Conservation (phyloP, 345 rosid genomes). For the Dovyalis caffra region DNA sequence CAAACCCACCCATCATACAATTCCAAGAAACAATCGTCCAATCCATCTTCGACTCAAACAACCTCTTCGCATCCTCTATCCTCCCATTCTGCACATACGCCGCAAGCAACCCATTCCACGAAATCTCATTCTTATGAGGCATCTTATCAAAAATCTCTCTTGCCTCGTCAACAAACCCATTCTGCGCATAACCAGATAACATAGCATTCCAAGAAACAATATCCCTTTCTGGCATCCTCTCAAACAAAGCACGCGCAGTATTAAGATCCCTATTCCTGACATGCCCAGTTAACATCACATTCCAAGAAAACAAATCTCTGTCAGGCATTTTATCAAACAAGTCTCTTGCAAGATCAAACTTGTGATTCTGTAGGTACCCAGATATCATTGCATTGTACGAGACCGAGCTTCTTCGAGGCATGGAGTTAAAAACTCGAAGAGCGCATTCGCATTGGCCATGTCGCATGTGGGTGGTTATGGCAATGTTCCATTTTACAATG, state of each 20-base stretch:
- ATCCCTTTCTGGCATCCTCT: conserved; percentile 41
- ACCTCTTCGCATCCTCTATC: conserved; percentile 48
- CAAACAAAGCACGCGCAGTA: conserved; percentile 45
- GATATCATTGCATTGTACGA: conserved; percentile 60
- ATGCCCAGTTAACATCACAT: conserved; percentile 48
- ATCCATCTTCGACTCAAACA: conserved; percentile 44
- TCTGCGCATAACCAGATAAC: conserved; percentile 54
- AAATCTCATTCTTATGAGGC: conserved; percentile 48
- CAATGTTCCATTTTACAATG: conserved; percentile 47
- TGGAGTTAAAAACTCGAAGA: conserved; percentile 40
- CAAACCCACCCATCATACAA: conserved; percentile 62
- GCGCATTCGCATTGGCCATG: conserved; percentile 42
- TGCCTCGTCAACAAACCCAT: conserved; percentile 49
- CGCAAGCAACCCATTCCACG: conserved; percentile 61
- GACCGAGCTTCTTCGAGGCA: conserved; percentile 59
- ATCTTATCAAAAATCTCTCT: conserved; percentile 51
- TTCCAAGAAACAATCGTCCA: conserved; percentile 72
- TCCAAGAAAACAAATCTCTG: conserved; percentile 55
- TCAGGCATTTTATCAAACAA: no score
- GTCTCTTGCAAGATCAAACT: conserved; percentile 39
- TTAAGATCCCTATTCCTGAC: conserved; percentile 35
- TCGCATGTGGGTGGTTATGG: conserved; percentile 59
- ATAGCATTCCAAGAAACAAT: no score
- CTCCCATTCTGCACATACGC: conserved; percentile 63
- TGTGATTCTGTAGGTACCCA: conserved; percentile 40